A percentile compares a stretch with the other conserved stretches of the same genome.
These are phyloP conservation scores for Mesembryanthemum crystallinum DNA, from an alignment of 148 eudicot genomes.

Conservation along the genomic window DNA sequence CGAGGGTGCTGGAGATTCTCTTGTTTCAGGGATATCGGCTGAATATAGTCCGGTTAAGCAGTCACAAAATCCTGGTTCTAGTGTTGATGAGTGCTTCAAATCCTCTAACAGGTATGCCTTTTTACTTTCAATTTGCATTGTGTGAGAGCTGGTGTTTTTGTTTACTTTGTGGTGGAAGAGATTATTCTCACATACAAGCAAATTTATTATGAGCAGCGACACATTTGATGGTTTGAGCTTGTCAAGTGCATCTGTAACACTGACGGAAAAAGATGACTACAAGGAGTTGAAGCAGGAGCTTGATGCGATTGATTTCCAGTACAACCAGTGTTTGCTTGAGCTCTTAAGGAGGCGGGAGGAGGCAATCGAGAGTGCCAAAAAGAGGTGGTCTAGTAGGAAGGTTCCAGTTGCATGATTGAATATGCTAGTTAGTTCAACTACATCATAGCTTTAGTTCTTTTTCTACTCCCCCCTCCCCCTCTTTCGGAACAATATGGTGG, in stretches of 20 bases:
- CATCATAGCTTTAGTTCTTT: background rate
- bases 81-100: constrained; percentile 18
- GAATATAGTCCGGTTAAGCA: constrained; percentile 14
- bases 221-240: constrained; percentile 39
- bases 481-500: background rate
- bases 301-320: constrained; percentile 55
- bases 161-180: background rate
- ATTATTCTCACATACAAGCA: background rate
- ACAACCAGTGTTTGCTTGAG: constrained; percentile 40
- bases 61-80: constrained; percentile 11
- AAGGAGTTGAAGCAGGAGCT: constrained; percentile 66
- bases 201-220: constrained; percentile 22
- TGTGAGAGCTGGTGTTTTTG: too few species aligned
- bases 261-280: constrained; percentile 29
- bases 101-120: constrained; percentile 27
- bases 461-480: too few species aligned
- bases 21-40: constrained; percentile 22
- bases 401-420: constrained; percentile 30
- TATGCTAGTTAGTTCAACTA: background rate
- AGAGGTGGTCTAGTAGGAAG: constrained; percentile 45
- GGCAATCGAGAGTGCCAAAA: constrained; percentile 57
- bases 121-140: background rate
- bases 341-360: constrained; percentile 54
- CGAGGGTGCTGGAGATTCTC: constrained; percentile 22
- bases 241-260: constrained; percentile 28